Conservation (phyloP, 2,329 filamentous ascomycete genomes). For the Fusarium austroafricanum region DNA sequence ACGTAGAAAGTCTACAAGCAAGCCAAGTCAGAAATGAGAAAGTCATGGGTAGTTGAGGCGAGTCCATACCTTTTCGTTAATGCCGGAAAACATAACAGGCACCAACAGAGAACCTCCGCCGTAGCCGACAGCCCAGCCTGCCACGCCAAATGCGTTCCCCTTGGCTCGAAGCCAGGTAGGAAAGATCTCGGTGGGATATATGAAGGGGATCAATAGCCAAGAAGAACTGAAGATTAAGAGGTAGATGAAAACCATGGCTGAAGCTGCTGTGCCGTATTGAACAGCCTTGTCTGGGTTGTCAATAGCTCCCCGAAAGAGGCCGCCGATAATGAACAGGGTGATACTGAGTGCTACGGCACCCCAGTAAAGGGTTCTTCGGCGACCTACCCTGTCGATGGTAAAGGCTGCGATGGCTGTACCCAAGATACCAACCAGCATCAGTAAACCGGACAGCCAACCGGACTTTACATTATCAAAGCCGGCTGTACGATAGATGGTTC, state of each 20-base stretch:
- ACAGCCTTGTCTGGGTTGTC: conserved; percentile 33
- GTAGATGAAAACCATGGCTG: conserved; percentile 49
- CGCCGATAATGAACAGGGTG: conserved; percentile 48
- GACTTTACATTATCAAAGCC: conserved; percentile 9
- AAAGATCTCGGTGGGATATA: conserved; percentile 50
- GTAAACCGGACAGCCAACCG: conserved; percentile 57
- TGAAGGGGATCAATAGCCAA: conserved; percentile 48
- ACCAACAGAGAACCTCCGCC: conserved; percentile 22
- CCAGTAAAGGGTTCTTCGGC: conserved; percentile 51
- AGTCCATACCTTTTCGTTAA: conserved; percentile 12
- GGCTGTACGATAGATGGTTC: conserved; percentile 13
- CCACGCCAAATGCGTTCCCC: conserved; percentile 47
- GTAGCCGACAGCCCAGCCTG: conserved; percentile 39
- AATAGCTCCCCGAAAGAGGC: conserved; percentile 32
- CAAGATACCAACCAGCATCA: conserved; percentile 63
- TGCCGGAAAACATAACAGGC: conserved; percentile 11
- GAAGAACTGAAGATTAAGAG: conserved; percentile 47
- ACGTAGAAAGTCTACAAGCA: conserved; percentile 14
- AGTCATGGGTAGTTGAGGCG: accelerated
- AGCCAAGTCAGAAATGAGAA: not conserved
- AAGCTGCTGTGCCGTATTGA: conserved; percentile 47
- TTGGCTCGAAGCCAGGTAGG: conserved; percentile 46
- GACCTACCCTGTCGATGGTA: conserved; percentile 53
- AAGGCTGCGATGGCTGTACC: conserved; percentile 62
- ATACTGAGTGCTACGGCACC: conserved; percentile 48